Evolutionary conservation across 331 rosid species (phyloP).

Genomic region (Acacia pycnantha): DNA sequence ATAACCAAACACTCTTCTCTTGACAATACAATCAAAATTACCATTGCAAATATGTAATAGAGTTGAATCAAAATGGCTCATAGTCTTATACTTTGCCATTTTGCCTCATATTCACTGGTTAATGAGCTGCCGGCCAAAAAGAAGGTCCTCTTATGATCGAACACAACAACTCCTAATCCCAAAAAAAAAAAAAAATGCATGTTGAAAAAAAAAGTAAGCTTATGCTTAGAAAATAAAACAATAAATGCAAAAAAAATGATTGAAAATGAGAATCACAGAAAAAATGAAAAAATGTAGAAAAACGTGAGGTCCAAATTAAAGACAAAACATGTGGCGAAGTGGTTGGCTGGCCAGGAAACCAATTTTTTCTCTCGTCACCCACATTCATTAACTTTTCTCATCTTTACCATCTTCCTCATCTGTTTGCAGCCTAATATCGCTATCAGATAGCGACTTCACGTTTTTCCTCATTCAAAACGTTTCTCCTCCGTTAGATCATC

Average conservation of each 20-base stretch:
- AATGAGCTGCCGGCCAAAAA: too few species aligned
- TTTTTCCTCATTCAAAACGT: neutral
- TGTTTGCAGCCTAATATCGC: neutral
- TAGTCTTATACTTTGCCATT: too few species aligned
- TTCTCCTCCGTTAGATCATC: neutral
- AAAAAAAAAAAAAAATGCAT: too few species aligned
- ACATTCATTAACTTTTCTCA: too few species aligned
- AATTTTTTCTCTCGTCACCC: neutral
- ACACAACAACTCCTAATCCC: too few species aligned
- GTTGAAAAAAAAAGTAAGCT: neutral
- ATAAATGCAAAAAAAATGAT: neutral
- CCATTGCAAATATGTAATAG: rapidly evolving
- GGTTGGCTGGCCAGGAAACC: neutral
- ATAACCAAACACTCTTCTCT: too few species aligned
- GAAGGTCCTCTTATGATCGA: too few species aligned
- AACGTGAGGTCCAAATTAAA: neutral
- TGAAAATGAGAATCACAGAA: neutral
- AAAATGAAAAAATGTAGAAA: neutral
- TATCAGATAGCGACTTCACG: constrained; percentile 28
- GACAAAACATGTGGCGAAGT: neutral
- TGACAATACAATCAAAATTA: too few species aligned
- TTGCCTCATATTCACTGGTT: too few species aligned
- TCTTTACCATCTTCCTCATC: constrained; percentile 26
- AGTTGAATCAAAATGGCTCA: too few species aligned
- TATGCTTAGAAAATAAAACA: neutral